phyloP scores from a whole-genome alignment of 192 early-diverging fungal species.

The Thoreauomyces humboldtii region DNA sequence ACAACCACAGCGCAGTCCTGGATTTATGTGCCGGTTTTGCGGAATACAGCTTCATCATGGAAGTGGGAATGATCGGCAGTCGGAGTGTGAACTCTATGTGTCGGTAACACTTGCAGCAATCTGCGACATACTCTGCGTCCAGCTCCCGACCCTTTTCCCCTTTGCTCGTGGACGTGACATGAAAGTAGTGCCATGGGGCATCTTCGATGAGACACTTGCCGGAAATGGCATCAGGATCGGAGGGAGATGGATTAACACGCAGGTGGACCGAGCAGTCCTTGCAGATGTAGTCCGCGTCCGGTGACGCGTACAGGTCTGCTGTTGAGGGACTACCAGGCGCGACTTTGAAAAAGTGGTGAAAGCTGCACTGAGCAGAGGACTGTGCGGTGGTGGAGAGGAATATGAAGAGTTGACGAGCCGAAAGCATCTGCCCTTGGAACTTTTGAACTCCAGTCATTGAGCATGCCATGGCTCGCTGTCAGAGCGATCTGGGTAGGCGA shows the following conservation, averaged over 20 bases:
- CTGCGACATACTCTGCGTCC: background rate
- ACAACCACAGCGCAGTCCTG: background rate
- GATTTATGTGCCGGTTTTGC: background rate
- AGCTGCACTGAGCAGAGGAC: conserved; percentile 3
- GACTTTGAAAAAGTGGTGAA: conserved; percentile 16
- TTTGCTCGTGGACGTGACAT: background rate
- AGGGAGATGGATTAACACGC: background rate
- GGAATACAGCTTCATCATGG: background rate
- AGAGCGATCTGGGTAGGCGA: too few species aligned
- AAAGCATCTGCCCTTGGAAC: background rate
- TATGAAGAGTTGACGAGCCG: background rate
- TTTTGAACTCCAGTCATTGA: too few species aligned
- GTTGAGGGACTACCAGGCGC: background rate
- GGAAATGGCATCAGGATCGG: background rate
- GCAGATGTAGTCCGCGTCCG: conserved; percentile 5
- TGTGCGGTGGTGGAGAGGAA: background rate
- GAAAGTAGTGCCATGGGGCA: conserved; percentile 12
- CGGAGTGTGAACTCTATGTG: background rate
- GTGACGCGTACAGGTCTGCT: background rate
- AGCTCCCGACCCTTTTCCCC: background rate
- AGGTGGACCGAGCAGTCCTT: conserved; percentile 19
- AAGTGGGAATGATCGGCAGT: background rate
- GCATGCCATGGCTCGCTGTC: too few species aligned
- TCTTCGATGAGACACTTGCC: background rate
- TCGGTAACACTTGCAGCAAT: conserved; percentile 11